Base-by-base conservation (phyloP, 1,139 yeast genomes). In the Nematodospora anomalae region DNA sequence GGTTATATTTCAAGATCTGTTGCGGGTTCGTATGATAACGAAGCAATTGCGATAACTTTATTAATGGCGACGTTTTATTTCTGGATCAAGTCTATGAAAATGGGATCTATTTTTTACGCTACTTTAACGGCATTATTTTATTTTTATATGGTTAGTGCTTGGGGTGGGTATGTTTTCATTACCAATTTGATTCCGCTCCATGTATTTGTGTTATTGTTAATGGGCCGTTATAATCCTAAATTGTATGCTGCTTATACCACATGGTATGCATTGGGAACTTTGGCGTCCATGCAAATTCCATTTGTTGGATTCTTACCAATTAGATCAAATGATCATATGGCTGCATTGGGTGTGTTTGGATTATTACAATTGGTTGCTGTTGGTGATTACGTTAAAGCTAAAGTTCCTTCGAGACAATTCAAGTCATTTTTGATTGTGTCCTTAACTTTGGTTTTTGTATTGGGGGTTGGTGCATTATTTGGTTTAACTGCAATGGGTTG, bases 81-180 rank as follows among this genome's bases (percentile, higher is more conserved):
- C 46, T 94, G 99, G 99, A 85, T 92, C 64, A 89, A 88, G 64
- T 83, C 96, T 11, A 76, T 88, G 65, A 92, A 90, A 62, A 68
- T 84, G 33, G 99, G 99, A 22, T 86, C 96, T 3, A 83, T 89
- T 12, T 74, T 86, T 50, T 87, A 83, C 71, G 95, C 90, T 13
- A 75, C 94, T 4, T 66, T 84, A 51, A 81, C 97, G 24, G 95
- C 98, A 2, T 61, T 88, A 32, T 84, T 83, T 53, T 94, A 94
- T 69, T 94, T 94, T 63, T 94, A 94, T 73, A 94, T 94, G 99
- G 99, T 94, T 36, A 83, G 96, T 36, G 98, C 99, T n/a, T 94
- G 99, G 99, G 98, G 98, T 71, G 99, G 99, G 15, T 94, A 94
- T 58, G 99, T 92, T 35, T 94, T 94, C 70, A 94, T 94, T 65